Evolutionary conservation across 2,329 filamentous ascomycete species (phyloP).

Genomic region (Colletotrichum sp.): DNA sequence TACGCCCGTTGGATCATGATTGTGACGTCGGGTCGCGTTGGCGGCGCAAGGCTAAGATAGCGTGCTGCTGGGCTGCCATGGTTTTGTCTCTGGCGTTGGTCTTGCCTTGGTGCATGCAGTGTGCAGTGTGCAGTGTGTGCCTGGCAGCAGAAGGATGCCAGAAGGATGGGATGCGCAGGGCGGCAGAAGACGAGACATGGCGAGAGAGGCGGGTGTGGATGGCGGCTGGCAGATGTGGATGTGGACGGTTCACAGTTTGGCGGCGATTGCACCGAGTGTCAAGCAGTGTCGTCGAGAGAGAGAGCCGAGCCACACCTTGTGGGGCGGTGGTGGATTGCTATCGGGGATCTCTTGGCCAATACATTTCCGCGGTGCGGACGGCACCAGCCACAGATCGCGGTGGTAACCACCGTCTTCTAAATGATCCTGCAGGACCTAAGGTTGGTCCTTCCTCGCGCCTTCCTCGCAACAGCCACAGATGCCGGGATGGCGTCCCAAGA

Average conservation of each 20-base stretch:
- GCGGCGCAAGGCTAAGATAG: background rate
- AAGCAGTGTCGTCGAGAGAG: background rate
- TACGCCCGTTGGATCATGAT: background rate
- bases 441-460: background rate
- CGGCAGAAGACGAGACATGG: background rate
- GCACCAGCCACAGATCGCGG: background rate
- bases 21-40: conserved; percentile 5
- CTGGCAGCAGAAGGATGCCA: background rate
- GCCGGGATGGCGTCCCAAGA: background rate
- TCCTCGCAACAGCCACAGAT: background rate
- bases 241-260: background rate
- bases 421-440: background rate
- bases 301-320: background rate
- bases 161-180: background rate
- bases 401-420: background rate
- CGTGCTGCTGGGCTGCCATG: background rate
- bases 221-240: background rate
- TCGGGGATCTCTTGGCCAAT: background rate
- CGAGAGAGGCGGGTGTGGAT: background rate
- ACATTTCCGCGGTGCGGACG: background rate
- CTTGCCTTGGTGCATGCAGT: background rate
- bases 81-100: background rate
- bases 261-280: background rate
- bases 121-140: background rate
- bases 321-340: background rate